Evolutionary conservation across 83 land plant species (phyloP).

Genomic region (Picea mariana): DNA sequence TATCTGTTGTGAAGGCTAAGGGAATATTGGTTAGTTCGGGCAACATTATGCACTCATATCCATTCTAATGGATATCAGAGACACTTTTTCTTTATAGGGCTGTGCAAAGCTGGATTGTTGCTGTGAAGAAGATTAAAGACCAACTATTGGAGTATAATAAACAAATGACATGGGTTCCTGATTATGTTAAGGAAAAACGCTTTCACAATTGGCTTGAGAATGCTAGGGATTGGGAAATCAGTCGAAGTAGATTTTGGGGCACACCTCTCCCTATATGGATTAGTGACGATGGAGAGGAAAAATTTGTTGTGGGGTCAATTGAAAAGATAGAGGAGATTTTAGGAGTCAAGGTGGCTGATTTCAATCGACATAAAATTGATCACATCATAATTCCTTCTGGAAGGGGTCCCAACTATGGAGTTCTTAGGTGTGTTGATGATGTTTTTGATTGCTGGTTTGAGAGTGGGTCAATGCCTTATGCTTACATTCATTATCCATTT

Average conservation of each 20-base stretch:
- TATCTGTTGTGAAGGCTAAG: constrained; percentile 65
- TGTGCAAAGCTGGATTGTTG: constrained; percentile 86
- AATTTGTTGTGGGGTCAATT: constrained; percentile 81
- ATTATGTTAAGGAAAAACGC: constrained; percentile 63
- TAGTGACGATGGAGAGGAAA: constrained; percentile 92
- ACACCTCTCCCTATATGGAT: constrained; percentile 97
- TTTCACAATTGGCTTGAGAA: constrained; percentile 79
- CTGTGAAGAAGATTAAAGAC: constrained; percentile 24
- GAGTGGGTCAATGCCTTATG: constrained; percentile 65
- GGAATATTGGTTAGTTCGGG: constrained; percentile 81
- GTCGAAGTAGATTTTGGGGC: constrained; percentile 99
- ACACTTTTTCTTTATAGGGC: constrained; percentile 95
- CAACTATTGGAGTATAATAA: constrained; percentile 76
- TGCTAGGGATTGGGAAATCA: constrained; percentile 99
- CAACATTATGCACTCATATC: constrained; percentile 86
- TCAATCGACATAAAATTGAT: constrained; percentile 82
- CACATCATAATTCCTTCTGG: constrained; percentile 50
- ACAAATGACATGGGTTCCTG: constrained; percentile 57
- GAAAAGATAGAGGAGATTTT: constrained; percentile 61
- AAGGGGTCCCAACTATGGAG: constrained; percentile 46
- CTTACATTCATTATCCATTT: constrained; percentile 58
- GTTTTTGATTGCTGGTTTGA: constrained; percentile 72
- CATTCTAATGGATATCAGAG: constrained; percentile 96
- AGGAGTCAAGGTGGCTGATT: constrained; percentile 70
- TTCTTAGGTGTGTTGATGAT: constrained; percentile 46